Conservation (phyloP, 805 yeast species). For the Pichia rugopelliculosa region DNA sequence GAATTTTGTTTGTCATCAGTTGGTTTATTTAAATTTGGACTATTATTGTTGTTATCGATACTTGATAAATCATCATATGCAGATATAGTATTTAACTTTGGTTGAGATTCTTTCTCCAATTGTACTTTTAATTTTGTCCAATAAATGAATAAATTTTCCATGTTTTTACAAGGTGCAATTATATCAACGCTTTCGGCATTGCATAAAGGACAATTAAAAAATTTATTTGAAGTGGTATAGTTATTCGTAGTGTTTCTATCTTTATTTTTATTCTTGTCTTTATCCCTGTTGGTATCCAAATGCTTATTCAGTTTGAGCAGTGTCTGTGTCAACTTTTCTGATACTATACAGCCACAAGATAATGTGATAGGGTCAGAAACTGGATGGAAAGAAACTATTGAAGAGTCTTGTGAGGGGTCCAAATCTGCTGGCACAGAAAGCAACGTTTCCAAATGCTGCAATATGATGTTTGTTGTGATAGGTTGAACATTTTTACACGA, state of each 20-base stretch:
- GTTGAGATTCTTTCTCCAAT: not conserved
- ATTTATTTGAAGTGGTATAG: no score
- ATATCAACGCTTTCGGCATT: conserved; percentile 14
- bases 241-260: no score
- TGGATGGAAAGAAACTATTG: conserved; percentile 15
- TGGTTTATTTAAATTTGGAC: not conserved
- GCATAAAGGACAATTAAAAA: conserved; percentile 32
- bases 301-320: not conserved
- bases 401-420: conserved; percentile 19
- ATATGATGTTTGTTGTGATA: not conserved
- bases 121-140: conserved; percentile 10
- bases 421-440: conserved; percentile 19
- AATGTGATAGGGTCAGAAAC: conserved; percentile 28
- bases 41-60: not conserved
- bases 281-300: not conserved
- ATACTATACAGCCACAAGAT: conserved; percentile 36
- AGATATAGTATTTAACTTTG: not conserved
- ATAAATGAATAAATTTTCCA: conserved; percentile 23
- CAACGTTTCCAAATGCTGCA: conserved; percentile 12
- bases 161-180: conserved; percentile 29
- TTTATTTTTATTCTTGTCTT: not conserved
- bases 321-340: conserved; percentile 24
- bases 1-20: not conserved
- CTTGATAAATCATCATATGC: conserved; percentile 5
- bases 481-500: not conserved